phyloP scores from a whole-genome alignment of 2,329 filamentous ascomycete genomes.

The Metarhizium anisopliae region DNA sequence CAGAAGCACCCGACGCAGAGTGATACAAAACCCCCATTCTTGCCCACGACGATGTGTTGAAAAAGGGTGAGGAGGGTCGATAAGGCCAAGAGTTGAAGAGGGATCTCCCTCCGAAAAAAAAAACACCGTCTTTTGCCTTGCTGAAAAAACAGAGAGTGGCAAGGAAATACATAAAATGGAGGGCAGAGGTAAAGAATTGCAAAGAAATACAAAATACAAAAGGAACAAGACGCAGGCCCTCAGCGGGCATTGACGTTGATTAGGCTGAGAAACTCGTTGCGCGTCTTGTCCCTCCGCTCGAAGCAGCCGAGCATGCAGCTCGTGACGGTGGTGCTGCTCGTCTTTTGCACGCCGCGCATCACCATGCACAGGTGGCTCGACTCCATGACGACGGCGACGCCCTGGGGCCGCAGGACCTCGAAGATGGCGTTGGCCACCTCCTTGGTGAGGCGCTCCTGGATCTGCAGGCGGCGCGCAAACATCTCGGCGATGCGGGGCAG shows the following conservation, averaged over 20 bases:
- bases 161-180: too few relatives aligned
- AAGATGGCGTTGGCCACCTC: constrained; percentile 92
- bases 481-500: constrained; percentile 93
- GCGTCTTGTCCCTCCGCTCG: constrained; percentile 82
- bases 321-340: constrained; percentile 76
- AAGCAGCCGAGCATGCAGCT: constrained; percentile 98
- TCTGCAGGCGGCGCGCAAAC: constrained; percentile 87
- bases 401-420: constrained; percentile 86
- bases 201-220: too few relatives aligned
- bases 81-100: too few relatives aligned
- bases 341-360: constrained; percentile 97
- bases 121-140: too few relatives aligned
- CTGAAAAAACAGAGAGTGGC: too few relatives aligned
- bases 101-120: too few relatives aligned
- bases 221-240: not conserved
- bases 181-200: too few relatives aligned
- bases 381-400: constrained; percentile 96
- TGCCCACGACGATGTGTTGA: too few relatives aligned
- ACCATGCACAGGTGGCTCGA: constrained; percentile 97
- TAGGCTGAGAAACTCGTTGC: constrained; percentile 90
- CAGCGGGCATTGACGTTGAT: constrained; percentile 45
- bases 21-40: too few relatives aligned
- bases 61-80: too few relatives aligned
- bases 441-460: constrained; percentile 92
- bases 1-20: too few relatives aligned